Percentiles rank a stretch among this genome's conserved stretches.
Conservation (phyloP, 2,329 filamentous ascomycete species). For the Claviceps quebecensis region DNA sequence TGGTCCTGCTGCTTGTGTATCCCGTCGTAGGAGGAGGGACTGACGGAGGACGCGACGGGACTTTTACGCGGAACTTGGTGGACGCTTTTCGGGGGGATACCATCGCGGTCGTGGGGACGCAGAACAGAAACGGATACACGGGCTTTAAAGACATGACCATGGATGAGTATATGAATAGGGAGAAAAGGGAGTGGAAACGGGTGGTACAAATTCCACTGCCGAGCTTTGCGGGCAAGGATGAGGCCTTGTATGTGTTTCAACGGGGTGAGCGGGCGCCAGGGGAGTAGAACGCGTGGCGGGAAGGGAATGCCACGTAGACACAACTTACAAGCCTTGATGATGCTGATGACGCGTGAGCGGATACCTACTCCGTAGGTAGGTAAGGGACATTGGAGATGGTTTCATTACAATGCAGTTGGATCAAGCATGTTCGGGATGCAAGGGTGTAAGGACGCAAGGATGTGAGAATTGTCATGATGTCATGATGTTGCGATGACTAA, state of each 20-base stretch:
- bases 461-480: too few relatives aligned
- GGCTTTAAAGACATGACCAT: conserved; percentile 50
- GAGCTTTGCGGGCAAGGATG: conserved; percentile 65
- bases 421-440: too few relatives aligned
- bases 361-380: too few relatives aligned
- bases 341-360: too few relatives aligned
- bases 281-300: too few relatives aligned
- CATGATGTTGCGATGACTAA: too few relatives aligned
- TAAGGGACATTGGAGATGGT: too few relatives aligned
- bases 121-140: conserved; percentile 63
- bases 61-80: conserved; percentile 51
- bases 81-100: conserved; percentile 47
- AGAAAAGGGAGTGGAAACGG: conserved; percentile 43
- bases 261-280: conserved; percentile 26
- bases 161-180: conserved; percentile 49
- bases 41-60: conserved; percentile 45
- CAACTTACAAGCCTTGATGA: too few relatives aligned
- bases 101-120: conserved; percentile 59
- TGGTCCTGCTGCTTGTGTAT: conserved; percentile 57
- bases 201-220: conserved; percentile 53
- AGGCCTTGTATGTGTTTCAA: conserved; percentile 56
- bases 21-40: conserved; percentile 51
- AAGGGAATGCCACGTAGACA: too few relatives aligned
- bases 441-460: too few relatives aligned
- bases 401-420: too few relatives aligned